Percentiles rank a stretch among this genome's conserved stretches.
Evolutionary conservation across 768 basidiomycete genomes (phyloP).

Genomic region (Cantharellus anzutake): DNA sequence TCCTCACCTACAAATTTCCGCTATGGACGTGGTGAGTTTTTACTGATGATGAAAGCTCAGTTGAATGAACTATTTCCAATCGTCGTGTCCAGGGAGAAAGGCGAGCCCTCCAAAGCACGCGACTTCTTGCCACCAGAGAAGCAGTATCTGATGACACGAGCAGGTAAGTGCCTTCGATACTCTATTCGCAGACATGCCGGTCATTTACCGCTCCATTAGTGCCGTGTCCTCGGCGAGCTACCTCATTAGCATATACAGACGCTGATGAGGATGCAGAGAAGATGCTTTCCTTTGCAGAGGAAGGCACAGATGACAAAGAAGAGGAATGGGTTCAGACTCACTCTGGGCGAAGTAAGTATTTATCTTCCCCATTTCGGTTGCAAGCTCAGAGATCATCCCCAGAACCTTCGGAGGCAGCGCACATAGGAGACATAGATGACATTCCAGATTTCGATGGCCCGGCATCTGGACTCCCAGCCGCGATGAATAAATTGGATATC

Average conservation of each 20-base stretch:
- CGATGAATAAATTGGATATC: constrained; percentile 4
- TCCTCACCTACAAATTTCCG: constrained; percentile 93
- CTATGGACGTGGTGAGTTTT: constrained; percentile 80
- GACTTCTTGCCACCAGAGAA: constrained; percentile 93
- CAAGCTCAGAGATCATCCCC: too few species aligned
- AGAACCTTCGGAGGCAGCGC: constrained; percentile 26
- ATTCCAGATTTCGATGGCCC: constrained; percentile 67
- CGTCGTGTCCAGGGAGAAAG: constrained; percentile 55
- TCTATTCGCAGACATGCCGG: background rate
- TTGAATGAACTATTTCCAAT: background rate
- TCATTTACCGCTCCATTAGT: constrained; percentile 23
- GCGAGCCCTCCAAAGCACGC: constrained; percentile 64
- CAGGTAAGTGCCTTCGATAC: constrained; percentile 22
- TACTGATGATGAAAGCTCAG: background rate
- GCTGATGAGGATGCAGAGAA: constrained; percentile 94
- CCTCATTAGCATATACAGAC: constrained; percentile 82
- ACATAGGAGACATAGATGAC: constrained; percentile 55
- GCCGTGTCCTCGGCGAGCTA: constrained; percentile 89
- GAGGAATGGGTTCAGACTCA: constrained; percentile 99
- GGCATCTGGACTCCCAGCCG: constrained; percentile 8
- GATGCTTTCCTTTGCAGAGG: constrained; percentile 54
- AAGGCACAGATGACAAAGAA: constrained; percentile 29
- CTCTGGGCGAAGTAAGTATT: constrained; percentile 38
- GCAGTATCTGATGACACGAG: constrained; percentile 89
- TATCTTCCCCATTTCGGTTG: background rate